Conservation (phyloP, 306 rosid genomes). For the Mimosa bimucronata region DNA sequence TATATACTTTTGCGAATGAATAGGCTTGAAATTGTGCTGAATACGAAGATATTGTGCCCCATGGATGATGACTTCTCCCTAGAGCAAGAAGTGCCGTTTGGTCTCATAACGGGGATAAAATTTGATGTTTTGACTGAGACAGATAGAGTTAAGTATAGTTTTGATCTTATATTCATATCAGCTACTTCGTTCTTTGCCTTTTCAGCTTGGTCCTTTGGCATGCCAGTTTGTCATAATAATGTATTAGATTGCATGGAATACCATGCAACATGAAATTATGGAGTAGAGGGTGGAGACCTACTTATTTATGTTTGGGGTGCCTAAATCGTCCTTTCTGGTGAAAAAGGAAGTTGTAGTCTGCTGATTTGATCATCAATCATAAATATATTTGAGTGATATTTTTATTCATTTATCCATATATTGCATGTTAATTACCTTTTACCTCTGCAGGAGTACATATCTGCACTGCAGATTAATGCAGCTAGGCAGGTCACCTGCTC, state of each 20-base stretch:
- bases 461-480: conserved; percentile 57
- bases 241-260: conserved; percentile 15
- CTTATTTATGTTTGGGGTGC: conserved; percentile 31
- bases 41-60: conserved; percentile 42
- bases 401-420: conserved; percentile 17
- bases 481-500: conserved; percentile 76
- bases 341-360: conserved; percentile 19
- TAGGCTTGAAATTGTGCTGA: conserved; percentile 49
- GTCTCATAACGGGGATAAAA: conserved; percentile 48
- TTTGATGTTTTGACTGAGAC: conserved; percentile 51
- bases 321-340: conserved; percentile 16
- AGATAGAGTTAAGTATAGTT: conserved; percentile 64
- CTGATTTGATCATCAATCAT: conserved; percentile 24
- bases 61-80: conserved; percentile 59
- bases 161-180: conserved; percentile 25
- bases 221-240: conserved; percentile 15
- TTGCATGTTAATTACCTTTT: conserved; percentile 36
- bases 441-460: conserved; percentile 63
- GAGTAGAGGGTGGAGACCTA: conserved; percentile 5
- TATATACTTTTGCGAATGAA: conserved; percentile 31
- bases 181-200: not conserved
- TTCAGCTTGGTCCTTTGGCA: not conserved
- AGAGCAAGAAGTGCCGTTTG: conserved; percentile 48
- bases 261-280: conserved; percentile 20
- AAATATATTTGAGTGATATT: conserved; percentile 11